These are phyloP conservation scores for Clavispora carvajalis DNA, from an alignment of 805 yeast species.

Conservation along the genomic window DNA sequence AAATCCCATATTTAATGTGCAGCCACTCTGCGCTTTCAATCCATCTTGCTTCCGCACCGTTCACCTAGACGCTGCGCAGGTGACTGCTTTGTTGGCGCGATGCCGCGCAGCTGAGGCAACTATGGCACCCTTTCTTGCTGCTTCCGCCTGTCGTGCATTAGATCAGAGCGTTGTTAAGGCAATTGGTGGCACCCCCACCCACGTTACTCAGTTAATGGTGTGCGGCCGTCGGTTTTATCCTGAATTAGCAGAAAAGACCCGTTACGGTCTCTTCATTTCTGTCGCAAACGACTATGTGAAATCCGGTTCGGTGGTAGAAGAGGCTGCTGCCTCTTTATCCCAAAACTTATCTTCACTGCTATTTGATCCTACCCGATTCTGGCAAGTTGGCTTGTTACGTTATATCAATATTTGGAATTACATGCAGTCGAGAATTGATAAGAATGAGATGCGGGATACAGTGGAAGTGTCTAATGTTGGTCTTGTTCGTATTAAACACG, in stretches of 20 bases:
- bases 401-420: conserved; percentile 7
- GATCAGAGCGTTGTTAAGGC: conserved; percentile 3
- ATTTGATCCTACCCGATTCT: conserved; percentile 4
- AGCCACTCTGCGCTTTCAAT: conserved; percentile 5
- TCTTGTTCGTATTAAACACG: background rate
- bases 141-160: conserved; percentile 2
- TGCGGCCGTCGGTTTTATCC: conserved; percentile 13
- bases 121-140: conserved; percentile 10
- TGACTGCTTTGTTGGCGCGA: conserved; percentile 1
- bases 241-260: conserved; percentile 1
- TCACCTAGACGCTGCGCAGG: conserved; percentile 3
- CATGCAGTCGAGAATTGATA: background rate
- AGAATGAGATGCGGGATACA: conserved; percentile 4
- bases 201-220: conserved; percentile 2
- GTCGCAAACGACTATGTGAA: background rate
- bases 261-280: conserved; percentile 10
- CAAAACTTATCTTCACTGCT: conserved; percentile 2
- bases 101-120: conserved; percentile 4
- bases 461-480: conserved; percentile 15
- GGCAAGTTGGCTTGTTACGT: conserved; percentile 5
- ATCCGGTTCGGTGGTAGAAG: conserved; percentile 1
- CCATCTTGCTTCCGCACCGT: conserved; percentile 4
- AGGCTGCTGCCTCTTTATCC: conserved; percentile 1
- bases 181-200: background rate
- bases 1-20: conserved; percentile 6